phyloP scores from a whole-genome alignment of 345 rosid species.

The Balakata baccata region DNA sequence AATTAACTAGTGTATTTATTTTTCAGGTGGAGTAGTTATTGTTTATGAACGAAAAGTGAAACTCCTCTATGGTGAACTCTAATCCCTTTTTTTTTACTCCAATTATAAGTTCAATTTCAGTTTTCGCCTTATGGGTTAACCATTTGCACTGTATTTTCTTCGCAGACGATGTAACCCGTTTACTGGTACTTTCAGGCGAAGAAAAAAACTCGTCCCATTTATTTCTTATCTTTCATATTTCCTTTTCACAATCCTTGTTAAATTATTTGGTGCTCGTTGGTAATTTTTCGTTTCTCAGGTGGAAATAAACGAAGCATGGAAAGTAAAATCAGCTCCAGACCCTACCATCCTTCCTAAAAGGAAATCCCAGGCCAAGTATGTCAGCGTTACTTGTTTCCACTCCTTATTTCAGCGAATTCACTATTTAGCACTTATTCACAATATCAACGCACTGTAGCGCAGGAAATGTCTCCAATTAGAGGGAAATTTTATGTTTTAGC shows the following conservation, averaged over 20 bases:
- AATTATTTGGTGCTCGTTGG: too few relatives aligned
- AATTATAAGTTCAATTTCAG: constrained; percentile 3
- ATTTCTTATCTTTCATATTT: neutral
- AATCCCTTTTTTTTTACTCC: neutral
- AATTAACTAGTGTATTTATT: neutral
- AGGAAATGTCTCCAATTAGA: too few relatives aligned
- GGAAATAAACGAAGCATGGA: constrained; percentile 82
- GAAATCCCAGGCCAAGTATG: constrained; percentile 66
- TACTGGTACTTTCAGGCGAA: constrained; percentile 48
- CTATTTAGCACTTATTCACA: too few relatives aligned
- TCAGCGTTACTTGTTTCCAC: neutral
- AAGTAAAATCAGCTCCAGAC: constrained; percentile 50
- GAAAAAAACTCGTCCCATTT: neutral
- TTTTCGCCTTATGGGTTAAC: neutral
- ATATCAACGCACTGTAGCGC: too few relatives aligned
- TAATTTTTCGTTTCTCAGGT: constrained; percentile 37
- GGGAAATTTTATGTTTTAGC: neutral
- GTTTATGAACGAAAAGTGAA: constrained; percentile 91
- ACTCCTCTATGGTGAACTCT: constrained; percentile 60
- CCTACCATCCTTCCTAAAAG: constrained; percentile 70
- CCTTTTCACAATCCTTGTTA: neutral
- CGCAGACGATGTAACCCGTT: constrained; percentile 78
- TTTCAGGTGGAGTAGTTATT: constrained; percentile 86
- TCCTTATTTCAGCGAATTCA: too few relatives aligned
- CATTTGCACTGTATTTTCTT: neutral